Base-by-base conservation (phyloP, 768 basidiomycete genomes). In the Paxillus rubicundulus region DNA sequence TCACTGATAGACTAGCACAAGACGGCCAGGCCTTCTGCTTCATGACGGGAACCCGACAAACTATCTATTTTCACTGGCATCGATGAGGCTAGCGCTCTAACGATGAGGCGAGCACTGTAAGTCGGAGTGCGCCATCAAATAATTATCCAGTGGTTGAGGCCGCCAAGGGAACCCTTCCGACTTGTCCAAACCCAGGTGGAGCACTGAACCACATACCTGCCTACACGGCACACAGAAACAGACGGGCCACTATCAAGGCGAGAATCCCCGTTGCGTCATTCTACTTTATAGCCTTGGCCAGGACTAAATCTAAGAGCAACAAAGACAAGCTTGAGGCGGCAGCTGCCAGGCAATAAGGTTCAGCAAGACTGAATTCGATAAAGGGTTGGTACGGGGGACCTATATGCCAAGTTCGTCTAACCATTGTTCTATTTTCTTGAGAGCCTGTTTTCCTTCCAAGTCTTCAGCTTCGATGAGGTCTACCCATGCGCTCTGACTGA, bases 371-470 rank as follows among this genome's bases (percentile, higher is more conserved):
- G 30, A 9, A 33, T 28, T 30, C 17, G 28, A 30, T 16, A 17
- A 20, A 5, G 6, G 9, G n/a, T 45, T 33, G 45, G 33, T 33
- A 10, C 7, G 12, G 45, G 45, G 27, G 50, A 52, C 28, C 67
- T 65, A 82, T 36, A 84, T 70, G 5, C 81, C 81, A 45, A 81
- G 65, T 55, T 77, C 73, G 56, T 84, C 82, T 41, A 84, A 64
- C 83, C 82, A 84, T 36, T 66, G 61, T 58, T 80, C 78, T 28
- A 82, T 72, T 43, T 70, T 69, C 13, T 62, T 58, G 60, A 75
- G 68, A 17, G 69, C 73, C 54, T 71, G 73, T 50, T 61, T 70
- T 43, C 70, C 75, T 45, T 69, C 73, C 52, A 74, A 39, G 40
- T 63, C 62, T 36, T 65, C 61, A n/a, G 71, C 70, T 44, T 65